Evolutionary conservation across 441 rosid genomes (phyloP).

Genomic region (Jatropha podagrica): DNA sequence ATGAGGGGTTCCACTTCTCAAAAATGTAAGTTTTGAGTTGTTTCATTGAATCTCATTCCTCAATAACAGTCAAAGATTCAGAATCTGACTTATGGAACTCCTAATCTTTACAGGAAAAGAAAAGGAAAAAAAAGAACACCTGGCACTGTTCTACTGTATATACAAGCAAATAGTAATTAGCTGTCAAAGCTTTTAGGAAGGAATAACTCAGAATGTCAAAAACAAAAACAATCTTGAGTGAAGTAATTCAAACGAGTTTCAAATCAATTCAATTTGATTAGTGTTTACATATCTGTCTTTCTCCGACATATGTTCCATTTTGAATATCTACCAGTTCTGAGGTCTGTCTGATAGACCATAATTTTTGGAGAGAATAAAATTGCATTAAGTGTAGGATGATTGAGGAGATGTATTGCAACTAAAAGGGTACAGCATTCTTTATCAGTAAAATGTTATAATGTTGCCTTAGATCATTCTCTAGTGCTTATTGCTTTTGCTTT

Average conservation of each 20-base stretch:
- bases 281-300: neutral
- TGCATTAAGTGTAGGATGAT: neutral
- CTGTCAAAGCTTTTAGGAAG: neutral
- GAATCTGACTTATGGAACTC: neutral
- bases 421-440: neutral
- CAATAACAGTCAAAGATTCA: neutral
- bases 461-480: neutral
- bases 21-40: slow-evolving; percentile 42
- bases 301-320: neutral
- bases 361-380: neutral
- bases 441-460: neutral
- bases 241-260: neutral
- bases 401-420: neutral
- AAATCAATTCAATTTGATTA: neutral
- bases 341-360: neutral
- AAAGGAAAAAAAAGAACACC: neutral
- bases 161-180: neutral
- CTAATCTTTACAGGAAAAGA: neutral
- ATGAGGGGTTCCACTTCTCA: slow-evolving; percentile 77
- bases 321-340: neutral
- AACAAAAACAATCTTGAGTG: neutral
- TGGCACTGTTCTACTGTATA: neutral
- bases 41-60: neutral
- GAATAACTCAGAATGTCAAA: neutral
- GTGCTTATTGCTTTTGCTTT: neutral